Base-by-base conservation (phyloP, 179 eudicot species). In the Gypsophila paniculata region DNA sequence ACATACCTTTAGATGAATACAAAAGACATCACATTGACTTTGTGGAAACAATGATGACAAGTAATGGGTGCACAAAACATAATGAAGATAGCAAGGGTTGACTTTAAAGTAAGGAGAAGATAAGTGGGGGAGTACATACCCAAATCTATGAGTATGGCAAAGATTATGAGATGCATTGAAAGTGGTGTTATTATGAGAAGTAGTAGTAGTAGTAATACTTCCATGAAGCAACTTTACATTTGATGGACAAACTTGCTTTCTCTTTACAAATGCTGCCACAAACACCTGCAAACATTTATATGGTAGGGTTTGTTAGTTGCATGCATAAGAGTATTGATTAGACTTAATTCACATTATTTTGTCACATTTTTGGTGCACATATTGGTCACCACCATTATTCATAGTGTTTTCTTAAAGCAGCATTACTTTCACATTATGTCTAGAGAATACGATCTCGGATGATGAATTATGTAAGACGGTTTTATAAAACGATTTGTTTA, bases 231-330 rank as follows among this genome's bases (percentile, higher is more conserved):
- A 69, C 80, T 86, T 84, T 75, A 81, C 81, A 81, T 89, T 80
- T 54, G 88, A 80, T 75, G 96, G 93, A 73, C 79, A 73, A 26
- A 72, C 83, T 78, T 76, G 83, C 72, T 89, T 91, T 79, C 97
- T 86, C 80, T 93, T 93, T 53, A 79, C 68, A 81, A 79, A 71
- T 83, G 98, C 98, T 74, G 98, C 98, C 82, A 93, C 98, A 74
- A 91, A 49, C 64, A 93, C 98, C 98, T 93, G 74, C 52, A 39
- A 38, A n/a, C 12, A 11, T 66, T 18, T 12, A 44, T 11, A n/a
- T 0, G 17, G 71, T 68, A 11, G 71, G 71, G 71, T 49, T 49
- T 25, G 0, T 42, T 42, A 2, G 10, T 6, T 42, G 46, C 46
- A 42, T 42, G 46, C 11, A 6, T 42, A 2, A 42, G 34, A 29